Conservation (phyloP, 1,284 basidiomycete genomes). For the Xerocomus minutiporus region DNA sequence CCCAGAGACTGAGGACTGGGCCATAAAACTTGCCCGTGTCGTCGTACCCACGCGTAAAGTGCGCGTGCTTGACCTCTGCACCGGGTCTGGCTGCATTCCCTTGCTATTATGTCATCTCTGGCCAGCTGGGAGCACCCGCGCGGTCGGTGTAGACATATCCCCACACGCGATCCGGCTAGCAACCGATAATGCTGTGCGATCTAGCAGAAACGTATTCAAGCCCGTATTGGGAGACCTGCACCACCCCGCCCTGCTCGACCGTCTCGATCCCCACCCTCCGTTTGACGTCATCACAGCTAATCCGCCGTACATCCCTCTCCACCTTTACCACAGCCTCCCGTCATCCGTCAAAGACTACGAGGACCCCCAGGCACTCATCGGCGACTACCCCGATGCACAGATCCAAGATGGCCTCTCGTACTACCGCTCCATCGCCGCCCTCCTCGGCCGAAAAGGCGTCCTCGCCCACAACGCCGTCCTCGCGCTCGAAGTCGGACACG, state of each 20-base stretch:
- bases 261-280: conserved; percentile 34
- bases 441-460: conserved; percentile 48
- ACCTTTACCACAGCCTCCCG: conserved; percentile 63
- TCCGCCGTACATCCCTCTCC: conserved; percentile 83
- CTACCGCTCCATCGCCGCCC: conserved; percentile 66
- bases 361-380: conserved; percentile 76
- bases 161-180: conserved; percentile 67
- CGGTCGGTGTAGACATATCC: conserved; percentile 72
- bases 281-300: conserved; percentile 85
- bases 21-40: conserved; percentile 49
- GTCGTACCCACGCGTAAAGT: conserved; percentile 41
- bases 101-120: conserved; percentile 69
- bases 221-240: conserved; percentile 47
- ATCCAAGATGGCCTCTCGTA: conserved; percentile 61
- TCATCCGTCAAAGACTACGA: conserved; percentile 72
- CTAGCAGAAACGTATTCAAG: conserved; percentile 42
- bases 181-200: conserved; percentile 54
- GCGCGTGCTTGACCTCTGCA: conserved; percentile 79
- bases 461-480: conserved; percentile 50
- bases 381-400: conserved; percentile 45
- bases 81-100: conserved; percentile 86
- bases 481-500: conserved; percentile 76
- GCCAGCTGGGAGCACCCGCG: conserved; percentile 45
- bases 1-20: conserved; percentile 87
- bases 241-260: conserved; percentile 35